Conservation (phyloP, 305 asterid genomes). For the Fraxinus paxiana region DNA sequence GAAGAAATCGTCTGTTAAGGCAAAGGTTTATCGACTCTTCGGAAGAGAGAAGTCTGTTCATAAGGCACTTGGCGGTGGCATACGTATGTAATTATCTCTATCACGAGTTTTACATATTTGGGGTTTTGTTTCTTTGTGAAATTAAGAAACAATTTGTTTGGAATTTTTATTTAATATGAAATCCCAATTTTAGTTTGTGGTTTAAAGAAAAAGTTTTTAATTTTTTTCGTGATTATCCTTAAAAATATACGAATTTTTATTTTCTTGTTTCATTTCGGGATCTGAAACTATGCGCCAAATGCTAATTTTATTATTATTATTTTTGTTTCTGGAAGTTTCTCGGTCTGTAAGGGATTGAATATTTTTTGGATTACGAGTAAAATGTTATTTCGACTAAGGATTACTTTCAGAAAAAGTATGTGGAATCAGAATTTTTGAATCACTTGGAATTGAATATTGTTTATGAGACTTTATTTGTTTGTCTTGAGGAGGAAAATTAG, state of each 20-base stretch:
- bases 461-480: neutral
- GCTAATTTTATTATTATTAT: constrained; percentile 18
- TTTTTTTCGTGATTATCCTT: neutral
- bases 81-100: constrained; percentile 37
- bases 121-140: neutral
- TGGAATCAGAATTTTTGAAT: neutral
- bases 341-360: constrained; percentile 12
- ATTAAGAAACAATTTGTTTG: neutral
- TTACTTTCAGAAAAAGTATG: neutral
- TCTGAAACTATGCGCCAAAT: constrained; percentile 19
- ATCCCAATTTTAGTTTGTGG: neutral
- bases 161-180: neutral
- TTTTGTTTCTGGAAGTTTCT: neutral
- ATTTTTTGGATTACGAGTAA: neutral
- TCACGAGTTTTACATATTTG: neutral
- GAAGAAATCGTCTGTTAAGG: constrained; percentile 37
- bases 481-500: neutral
- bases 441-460: neutral
- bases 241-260: neutral
- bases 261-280: neutral
- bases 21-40: constrained; percentile 56
- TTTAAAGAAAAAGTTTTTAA: neutral
- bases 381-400: neutral
- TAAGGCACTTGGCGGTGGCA: constrained; percentile 72
- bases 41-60: constrained; percentile 76